Percentiles rank a stretch among this genome's conserved stretches.
Conservation (phyloP, 768 basidiomycete genomes). For the Boletus rex-veris region DNA sequence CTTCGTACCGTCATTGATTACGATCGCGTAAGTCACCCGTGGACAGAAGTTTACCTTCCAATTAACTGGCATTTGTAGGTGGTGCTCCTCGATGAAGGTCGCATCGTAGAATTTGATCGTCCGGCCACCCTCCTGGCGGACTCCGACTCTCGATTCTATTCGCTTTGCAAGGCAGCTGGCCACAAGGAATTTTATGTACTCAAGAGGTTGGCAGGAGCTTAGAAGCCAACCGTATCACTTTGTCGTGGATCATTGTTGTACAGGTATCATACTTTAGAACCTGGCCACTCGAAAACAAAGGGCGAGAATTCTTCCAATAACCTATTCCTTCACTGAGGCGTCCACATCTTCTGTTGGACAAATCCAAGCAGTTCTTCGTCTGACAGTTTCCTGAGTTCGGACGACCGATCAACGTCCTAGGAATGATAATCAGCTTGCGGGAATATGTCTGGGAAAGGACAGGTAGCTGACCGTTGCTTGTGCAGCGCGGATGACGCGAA, state of each 20-base stretch:
- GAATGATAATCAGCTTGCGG: slow-evolving; percentile 3
- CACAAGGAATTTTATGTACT: slow-evolving; percentile 65
- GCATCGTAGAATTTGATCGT: slow-evolving; percentile 73
- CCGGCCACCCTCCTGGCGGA: slow-evolving; percentile 56
- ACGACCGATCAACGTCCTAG: slow-evolving; percentile 53
- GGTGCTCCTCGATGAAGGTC: slow-evolving; percentile 74
- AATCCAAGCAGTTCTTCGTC: slow-evolving; percentile 54
- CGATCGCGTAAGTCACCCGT: slow-evolving; percentile 53
- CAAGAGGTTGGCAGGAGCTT: slow-evolving; percentile 57
- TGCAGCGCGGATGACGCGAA: slow-evolving; percentile 72
- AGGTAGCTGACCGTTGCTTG: slow-evolving; percentile 60
- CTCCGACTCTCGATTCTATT: slow-evolving; percentile 57
- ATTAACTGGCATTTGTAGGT: slow-evolving; percentile 42
- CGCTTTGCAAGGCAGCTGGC: slow-evolving; percentile 71
- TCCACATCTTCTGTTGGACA: slow-evolving; percentile 71
- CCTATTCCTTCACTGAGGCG: slow-evolving; percentile 36
- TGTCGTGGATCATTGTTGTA: background rate
- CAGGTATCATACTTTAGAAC: slow-evolving; percentile 2
- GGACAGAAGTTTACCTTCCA: slow-evolving; percentile 1
- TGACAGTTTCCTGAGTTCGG: slow-evolving; percentile 50
- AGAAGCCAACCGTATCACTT: background rate
- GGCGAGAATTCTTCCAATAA: background rate
- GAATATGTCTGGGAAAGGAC: slow-evolving; percentile 16
- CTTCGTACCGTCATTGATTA: slow-evolving; percentile 81
- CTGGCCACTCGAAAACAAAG: background rate